Conservation (phyloP, 306 rosid genomes). For the Dicorynia guianensis region DNA sequence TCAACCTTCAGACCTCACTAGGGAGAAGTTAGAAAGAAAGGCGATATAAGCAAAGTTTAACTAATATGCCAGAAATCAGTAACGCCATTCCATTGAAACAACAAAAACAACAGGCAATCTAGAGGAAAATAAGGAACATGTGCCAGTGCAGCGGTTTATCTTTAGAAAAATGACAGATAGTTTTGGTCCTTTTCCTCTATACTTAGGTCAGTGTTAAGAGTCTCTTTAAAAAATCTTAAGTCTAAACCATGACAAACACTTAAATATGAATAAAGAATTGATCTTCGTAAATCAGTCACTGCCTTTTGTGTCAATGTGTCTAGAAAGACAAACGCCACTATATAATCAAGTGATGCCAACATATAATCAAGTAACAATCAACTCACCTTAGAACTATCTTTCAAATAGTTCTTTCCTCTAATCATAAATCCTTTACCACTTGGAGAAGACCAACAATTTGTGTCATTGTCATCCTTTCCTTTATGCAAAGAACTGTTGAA, state of each 20-base stretch:
- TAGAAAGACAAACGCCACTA: neutral
- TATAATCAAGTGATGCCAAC: neutral
- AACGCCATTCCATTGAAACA: constrained; percentile 12
- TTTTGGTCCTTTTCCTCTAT: constrained; percentile 6
- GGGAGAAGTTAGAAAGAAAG: constrained; percentile 26
- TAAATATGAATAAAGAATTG: neutral
- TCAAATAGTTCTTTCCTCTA: constrained; percentile 89
- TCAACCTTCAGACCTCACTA: neutral
- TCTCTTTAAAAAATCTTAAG: no score
- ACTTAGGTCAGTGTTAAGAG: neutral
- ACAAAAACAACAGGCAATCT: constrained; percentile 6
- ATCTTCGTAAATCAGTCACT: neutral
- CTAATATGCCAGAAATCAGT: constrained; percentile 15
- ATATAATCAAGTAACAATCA: constrained; percentile 13
- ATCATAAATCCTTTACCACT: constrained; percentile 82
- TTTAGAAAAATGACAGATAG: neutral
- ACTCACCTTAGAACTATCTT: constrained; percentile 84
- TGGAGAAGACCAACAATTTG: constrained; percentile 86
- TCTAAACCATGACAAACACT: constrained; percentile 20
- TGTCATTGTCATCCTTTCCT: constrained; percentile 67
- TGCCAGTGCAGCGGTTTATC: constrained; percentile 14
- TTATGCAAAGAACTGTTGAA: constrained; percentile 60
- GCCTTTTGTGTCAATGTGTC: neutral
- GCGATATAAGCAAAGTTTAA: constrained; percentile 24
- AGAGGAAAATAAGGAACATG: constrained; percentile 26